A percentile compares a stretch with the other conserved stretches of the same genome.
Evolutionary conservation across 2,329 filamentous ascomycete species (phyloP).

Genomic region (Fusarium nelsonii): DNA sequence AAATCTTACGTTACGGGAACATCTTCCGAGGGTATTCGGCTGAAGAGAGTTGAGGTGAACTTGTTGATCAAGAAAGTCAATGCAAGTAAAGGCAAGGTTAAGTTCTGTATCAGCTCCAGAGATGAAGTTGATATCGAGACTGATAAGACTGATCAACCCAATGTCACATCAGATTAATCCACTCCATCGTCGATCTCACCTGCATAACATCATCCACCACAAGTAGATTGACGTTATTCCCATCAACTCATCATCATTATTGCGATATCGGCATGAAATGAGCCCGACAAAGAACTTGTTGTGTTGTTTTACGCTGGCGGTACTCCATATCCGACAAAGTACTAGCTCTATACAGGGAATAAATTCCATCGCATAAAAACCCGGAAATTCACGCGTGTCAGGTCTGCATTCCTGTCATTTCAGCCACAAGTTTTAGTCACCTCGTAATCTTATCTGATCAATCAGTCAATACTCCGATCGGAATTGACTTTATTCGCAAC

Average conservation of each 20-base stretch:
- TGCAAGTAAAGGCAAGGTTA: not conserved
- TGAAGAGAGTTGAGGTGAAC: not conserved
- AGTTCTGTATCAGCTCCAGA: not conserved
- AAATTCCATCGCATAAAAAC: not conserved
- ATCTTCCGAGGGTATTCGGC: not conserved
- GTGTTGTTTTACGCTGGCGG: no score
- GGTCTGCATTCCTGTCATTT: not conserved
- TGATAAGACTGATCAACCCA: not conserved
- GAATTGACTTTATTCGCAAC: not conserved
- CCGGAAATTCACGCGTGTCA: slow-evolving; percentile 4
- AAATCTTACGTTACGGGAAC: slow-evolving; percentile 7
- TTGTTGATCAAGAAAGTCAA: not conserved
- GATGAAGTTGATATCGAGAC: not conserved
- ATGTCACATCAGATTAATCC: not conserved
- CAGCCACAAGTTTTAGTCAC: not conserved
- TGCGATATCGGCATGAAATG: slow-evolving; percentile 1
- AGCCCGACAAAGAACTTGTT: not conserved
- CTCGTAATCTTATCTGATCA: slow-evolving; percentile 27
- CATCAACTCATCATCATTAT: not conserved
- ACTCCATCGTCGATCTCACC: not conserved
- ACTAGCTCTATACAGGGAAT: not conserved
- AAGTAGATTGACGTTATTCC: not conserved
- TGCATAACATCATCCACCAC: not conserved
- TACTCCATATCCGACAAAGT: no score
- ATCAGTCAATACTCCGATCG: not conserved